Conservation (phyloP, 2,329 filamentous ascomycete species). For the Colletotrichum paranaense region DNA sequence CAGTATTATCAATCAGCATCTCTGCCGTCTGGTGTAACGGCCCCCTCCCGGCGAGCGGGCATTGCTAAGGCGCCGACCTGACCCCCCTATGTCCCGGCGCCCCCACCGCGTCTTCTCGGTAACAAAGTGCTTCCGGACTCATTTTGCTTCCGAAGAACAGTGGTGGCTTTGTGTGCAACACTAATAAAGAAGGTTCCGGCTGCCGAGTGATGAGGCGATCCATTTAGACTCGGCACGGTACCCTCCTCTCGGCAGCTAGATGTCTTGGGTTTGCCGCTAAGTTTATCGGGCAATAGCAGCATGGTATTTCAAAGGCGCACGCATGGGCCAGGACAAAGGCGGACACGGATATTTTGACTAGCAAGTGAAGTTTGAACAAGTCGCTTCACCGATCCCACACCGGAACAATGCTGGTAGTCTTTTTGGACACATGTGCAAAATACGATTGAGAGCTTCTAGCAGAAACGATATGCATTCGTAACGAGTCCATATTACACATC, state of each 20-base stretch:
- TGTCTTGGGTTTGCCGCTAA: background rate
- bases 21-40: background rate
- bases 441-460: background rate
- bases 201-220: background rate
- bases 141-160: background rate
- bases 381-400: background rate
- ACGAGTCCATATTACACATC: background rate
- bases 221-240: background rate
- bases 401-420: too few relatives aligned
- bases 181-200: background rate
- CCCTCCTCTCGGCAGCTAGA: background rate
- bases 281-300: background rate
- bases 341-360: background rate
- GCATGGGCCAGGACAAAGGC: too few relatives aligned
- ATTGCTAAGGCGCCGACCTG: background rate
- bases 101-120: background rate
- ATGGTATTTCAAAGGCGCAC: background rate
- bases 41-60: background rate
- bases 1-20: background rate
- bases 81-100: background rate
- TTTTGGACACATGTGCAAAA: background rate
- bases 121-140: background rate
- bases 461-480: background rate
- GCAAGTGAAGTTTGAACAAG: background rate
- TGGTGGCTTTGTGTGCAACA: background rate